Base-by-base conservation (phyloP, 352 stramenopile genomes). In the Phytophthora kernoviae region DNA sequence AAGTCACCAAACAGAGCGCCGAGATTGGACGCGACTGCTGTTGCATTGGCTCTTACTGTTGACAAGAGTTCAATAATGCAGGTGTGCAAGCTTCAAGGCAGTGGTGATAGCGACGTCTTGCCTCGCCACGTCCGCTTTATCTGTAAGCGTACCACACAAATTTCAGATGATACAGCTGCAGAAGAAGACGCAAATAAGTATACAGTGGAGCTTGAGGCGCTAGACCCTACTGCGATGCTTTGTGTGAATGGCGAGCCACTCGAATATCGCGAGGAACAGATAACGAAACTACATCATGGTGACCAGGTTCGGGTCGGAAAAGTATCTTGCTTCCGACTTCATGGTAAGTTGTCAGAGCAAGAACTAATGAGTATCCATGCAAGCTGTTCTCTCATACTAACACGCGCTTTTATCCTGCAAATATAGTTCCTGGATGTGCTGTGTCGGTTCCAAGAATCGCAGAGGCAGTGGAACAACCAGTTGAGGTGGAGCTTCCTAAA, bases 221-320 rank as follows among this genome's bases (percentile, higher is more conserved):
- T 81, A 18, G 56, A 83, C 8, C 54, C 58, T 2, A 70, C 40
- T 12, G 75, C 65, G 15, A 63, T 73, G 21, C 56, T 87, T 6
- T 15, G 74, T 5, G 50, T 88, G 22, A 90, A 88, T 57, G 68
- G 72, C 1, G 46, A 49, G 0, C 41, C 51, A 2, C 22, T 86
- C 8, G 43, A 67, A 12, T 59, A 65, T 2, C 34, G 41, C 2
- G 56, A 58, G 5, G 51, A 54, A 27, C 27, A 37, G 0, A 32
- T 33, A 9, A 54, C 51, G 10, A 63, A 71, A 15, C 47, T 90
- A 8, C 64, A 72, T 46, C 75, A 90, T 40, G 75, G 77, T 3
- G 80, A 88, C 24, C 67, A 70, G 24, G 58, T 90, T 24, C 68
- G 71, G 24, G 57, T 90, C 10, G 77, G 76, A 8, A 62, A 60